A percentile compares a stretch with the other conserved stretches of the same genome.
Evolutionary conservation across 805 yeast genomes (phyloP).

Genomic region (Ogataea methanolica): DNA sequence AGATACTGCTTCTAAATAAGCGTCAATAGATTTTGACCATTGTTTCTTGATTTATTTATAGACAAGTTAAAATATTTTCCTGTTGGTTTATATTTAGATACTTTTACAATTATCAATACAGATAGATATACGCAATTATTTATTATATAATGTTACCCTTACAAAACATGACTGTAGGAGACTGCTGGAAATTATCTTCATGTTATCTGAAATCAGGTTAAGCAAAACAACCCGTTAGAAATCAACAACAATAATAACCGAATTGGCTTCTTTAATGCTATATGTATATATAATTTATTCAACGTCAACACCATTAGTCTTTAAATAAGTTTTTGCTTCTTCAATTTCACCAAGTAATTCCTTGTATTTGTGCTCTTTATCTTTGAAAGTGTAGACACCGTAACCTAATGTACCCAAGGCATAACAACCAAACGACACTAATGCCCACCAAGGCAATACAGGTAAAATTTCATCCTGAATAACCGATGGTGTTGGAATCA

Average conservation of each 20-base stretch:
- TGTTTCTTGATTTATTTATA: neutral
- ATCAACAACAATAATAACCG: too few relatives aligned
- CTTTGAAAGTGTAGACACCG: slow-evolving; percentile 65
- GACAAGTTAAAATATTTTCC: neutral
- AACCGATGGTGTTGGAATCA: slow-evolving; percentile 48
- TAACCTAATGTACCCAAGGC: slow-evolving; percentile 65
- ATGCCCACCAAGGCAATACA: slow-evolving; percentile 64
- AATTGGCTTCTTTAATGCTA: too few relatives aligned
- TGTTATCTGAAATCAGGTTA: too few relatives aligned
- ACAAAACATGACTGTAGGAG: too few relatives aligned
- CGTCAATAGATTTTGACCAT: neutral
- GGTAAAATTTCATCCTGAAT: slow-evolving; percentile 55
- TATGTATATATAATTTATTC: slow-evolving; percentile 20
- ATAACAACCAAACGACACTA: slow-evolving; percentile 65
- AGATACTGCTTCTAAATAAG: neutral
- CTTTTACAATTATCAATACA: neutral
- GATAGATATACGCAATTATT: neutral
- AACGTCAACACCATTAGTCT: slow-evolving; percentile 50
- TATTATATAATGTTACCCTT: too few relatives aligned
- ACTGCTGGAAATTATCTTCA: too few relatives aligned
- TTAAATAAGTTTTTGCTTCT: slow-evolving; percentile 58
- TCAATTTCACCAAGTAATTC: slow-evolving; percentile 57
- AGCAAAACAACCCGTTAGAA: too few relatives aligned
- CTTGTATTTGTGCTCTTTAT: slow-evolving; percentile 61
- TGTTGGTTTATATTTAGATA: neutral